phyloP scores from a whole-genome alignment of 1,284 basidiomycete species.

The Anthracocystis setariae region DNA sequence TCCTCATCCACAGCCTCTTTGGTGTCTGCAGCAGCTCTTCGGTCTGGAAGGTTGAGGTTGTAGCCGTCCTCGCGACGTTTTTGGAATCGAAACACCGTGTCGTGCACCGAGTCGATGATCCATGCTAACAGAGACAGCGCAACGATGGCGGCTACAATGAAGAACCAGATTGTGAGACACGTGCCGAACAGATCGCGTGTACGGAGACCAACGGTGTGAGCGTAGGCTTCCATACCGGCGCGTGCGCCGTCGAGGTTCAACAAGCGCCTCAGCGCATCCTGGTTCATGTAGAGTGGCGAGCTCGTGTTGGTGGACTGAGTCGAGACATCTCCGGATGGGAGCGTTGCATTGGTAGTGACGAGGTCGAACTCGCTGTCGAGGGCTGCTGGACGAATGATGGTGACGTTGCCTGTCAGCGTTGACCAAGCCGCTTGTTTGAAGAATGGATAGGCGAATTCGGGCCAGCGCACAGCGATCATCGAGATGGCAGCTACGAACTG shows the following conservation, averaged over 20 bases:
- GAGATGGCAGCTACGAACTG: constrained; percentile 80
- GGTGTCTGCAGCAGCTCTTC: constrained; percentile 10
- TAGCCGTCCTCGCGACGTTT: constrained; percentile 48
- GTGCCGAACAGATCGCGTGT: constrained; percentile 85
- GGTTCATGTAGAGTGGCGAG: constrained; percentile 83
- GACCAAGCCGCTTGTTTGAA: constrained; percentile 69
- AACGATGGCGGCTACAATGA: constrained; percentile 79
- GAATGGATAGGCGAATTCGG: constrained; percentile 80
- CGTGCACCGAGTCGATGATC: constrained; percentile 49
- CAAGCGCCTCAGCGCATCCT: constrained; percentile 75
- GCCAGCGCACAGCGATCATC: constrained; percentile 95
- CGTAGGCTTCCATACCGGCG: constrained; percentile 80
- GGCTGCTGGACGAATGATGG: constrained; percentile 33
- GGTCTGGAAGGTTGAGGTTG: constrained; percentile 16
- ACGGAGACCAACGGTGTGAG: constrained; percentile 80
- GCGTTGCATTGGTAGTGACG: constrained; percentile 45
- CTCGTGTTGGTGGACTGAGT: constrained; percentile 75
- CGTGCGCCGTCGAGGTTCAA: constrained; percentile 71
- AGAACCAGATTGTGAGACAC: constrained; percentile 83
- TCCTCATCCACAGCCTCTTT: constrained; percentile 30
- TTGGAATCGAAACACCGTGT: constrained; percentile 28
- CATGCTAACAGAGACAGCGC: constrained; percentile 78
- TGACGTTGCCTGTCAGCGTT: constrained; percentile 48
- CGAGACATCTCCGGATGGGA: constrained; percentile 50
- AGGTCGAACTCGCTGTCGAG: constrained; percentile 26